Evolutionary conservation across 1,284 basidiomycete species (phyloP).

Genomic region (Kwoniella shivajii): DNA sequence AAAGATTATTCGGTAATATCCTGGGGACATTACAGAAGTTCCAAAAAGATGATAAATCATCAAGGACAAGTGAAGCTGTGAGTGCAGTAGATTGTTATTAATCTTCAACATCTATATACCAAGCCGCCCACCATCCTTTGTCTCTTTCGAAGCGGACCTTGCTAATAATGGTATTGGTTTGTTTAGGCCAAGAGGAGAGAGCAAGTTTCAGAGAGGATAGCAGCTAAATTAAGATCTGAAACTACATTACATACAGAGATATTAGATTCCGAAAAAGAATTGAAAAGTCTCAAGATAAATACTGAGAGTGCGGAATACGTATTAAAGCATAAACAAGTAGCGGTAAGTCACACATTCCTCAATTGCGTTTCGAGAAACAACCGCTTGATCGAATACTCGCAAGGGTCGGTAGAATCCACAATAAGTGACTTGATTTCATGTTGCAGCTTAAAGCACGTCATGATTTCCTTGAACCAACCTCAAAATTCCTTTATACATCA

Average conservation of each 20-base stretch:
- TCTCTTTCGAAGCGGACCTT: no score
- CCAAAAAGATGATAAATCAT: slow-evolving; percentile 51
- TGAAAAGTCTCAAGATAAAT: slow-evolving; percentile 38
- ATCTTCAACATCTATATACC: not conserved
- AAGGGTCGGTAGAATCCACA: no score
- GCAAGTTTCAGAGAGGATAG: slow-evolving; percentile 46
- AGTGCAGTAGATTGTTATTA: no score
- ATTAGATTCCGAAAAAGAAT: slow-evolving; percentile 41
- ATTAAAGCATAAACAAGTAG: slow-evolving; percentile 44
- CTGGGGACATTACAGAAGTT: slow-evolving; percentile 53
- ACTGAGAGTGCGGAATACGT: slow-evolving; percentile 44
- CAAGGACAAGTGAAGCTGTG: slow-evolving; percentile 45
- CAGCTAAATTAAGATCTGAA: slow-evolving; percentile 45
- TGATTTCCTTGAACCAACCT: slow-evolving; percentile 33
- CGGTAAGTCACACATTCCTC: slow-evolving; percentile 37
- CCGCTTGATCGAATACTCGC: no score
- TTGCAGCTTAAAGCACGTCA: slow-evolving; percentile 46
- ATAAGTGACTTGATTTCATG: slow-evolving; percentile 7
- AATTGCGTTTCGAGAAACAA: not conserved
- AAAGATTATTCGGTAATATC: slow-evolving; percentile 51
- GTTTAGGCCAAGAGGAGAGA: slow-evolving; percentile 46
- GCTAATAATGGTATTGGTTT: not conserved
- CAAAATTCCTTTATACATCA: slow-evolving; percentile 44
- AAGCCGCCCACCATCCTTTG: not conserved
- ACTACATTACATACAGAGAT: slow-evolving; percentile 44